Evolutionary conservation across 257 asterid genomes (phyloP).

Genomic region (Primulina eburnea): DNA sequence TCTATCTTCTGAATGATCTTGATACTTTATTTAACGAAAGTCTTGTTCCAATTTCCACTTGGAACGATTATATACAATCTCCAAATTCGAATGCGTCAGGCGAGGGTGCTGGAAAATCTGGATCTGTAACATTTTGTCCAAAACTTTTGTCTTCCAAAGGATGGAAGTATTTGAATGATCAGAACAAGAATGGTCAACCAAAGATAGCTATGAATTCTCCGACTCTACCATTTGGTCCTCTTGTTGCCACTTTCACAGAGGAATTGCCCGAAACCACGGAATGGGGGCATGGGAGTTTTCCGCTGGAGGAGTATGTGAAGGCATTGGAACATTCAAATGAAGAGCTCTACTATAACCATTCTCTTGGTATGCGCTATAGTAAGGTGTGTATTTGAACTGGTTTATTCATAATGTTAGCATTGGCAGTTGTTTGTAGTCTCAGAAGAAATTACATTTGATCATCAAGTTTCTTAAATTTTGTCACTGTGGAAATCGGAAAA

Average conservation of each 20-base stretch:
- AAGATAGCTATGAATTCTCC: slow-evolving; percentile 33
- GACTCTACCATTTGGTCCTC: slow-evolving; percentile 60
- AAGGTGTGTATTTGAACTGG: slow-evolving; percentile 59
- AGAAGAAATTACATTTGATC: neutral
- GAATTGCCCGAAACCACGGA: slow-evolving; percentile 57
- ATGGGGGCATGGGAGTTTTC: slow-evolving; percentile 92
- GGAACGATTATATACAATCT: slow-evolving; percentile 57
- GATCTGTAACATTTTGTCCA: slow-evolving; percentile 71
- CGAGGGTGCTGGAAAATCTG: slow-evolving; percentile 66
- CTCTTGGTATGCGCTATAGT: slow-evolving; percentile 88
- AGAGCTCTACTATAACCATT: slow-evolving; percentile 82
- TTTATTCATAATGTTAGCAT: slow-evolving; percentile 24
- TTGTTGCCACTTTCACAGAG: slow-evolving; percentile 61
- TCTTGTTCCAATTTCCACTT: slow-evolving; percentile 71
- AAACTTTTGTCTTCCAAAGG: slow-evolving; percentile 61
- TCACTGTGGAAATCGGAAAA: neutral
- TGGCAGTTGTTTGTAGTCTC: slow-evolving; percentile 16
- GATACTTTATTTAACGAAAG: slow-evolving; percentile 74
- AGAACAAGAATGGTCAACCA: slow-evolving; percentile 34
- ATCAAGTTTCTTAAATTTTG: slow-evolving; percentile 19
- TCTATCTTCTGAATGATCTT: slow-evolving; percentile 52
- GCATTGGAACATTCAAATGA: slow-evolving; percentile 80
- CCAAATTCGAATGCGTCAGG: slow-evolving; percentile 42
- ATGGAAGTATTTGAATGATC: slow-evolving; percentile 63
- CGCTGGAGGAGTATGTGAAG: slow-evolving; percentile 75